phyloP scores from a whole-genome alignment of 2,329 filamentous ascomycete species.

The Zasmidium citrigriseum region DNA sequence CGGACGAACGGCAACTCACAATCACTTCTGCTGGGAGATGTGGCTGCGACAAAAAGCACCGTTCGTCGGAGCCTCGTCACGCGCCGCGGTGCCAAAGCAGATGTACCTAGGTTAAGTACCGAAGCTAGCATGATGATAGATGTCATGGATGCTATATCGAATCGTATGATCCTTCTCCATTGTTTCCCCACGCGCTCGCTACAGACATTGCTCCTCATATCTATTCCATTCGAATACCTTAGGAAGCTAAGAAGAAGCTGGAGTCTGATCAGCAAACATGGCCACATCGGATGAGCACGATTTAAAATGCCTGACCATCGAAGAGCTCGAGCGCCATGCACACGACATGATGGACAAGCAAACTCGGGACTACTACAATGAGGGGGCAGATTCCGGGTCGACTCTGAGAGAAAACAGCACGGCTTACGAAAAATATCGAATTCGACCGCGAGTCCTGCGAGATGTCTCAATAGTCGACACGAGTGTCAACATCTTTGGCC shows the following conservation, averaged over 20 bases:
- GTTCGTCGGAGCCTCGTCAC: not conserved
- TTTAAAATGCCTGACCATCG: slow-evolving; percentile 46
- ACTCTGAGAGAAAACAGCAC: slow-evolving; percentile 52
- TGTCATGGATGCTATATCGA: not conserved
- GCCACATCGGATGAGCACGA: slow-evolving; percentile 29
- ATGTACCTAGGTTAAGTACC: not conserved
- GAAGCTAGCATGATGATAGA: not conserved
- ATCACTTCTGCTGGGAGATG: not conserved
- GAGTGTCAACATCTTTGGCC: slow-evolving; percentile 49
- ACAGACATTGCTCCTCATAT: no score
- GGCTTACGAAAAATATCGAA: slow-evolving; percentile 52
- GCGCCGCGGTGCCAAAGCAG: not conserved
- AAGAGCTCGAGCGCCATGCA: slow-evolving; percentile 42
- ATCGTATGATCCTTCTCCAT: not conserved
- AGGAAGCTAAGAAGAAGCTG: not conserved
- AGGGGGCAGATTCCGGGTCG: slow-evolving; percentile 39
- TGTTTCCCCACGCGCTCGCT: not conserved
- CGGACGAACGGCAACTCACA: not conserved
- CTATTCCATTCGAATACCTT: not conserved
- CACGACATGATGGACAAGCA: slow-evolving; percentile 41
- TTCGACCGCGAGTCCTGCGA: slow-evolving; percentile 40
- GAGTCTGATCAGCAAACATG: slow-evolving; percentile 5
- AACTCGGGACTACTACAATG: slow-evolving; percentile 43
- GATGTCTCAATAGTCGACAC: slow-evolving; percentile 45
- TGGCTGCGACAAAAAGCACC: not conserved